phyloP scores from a whole-genome alignment of 2,329 filamentous ascomycete species.

The Ceratocystis alfenasii region DNA sequence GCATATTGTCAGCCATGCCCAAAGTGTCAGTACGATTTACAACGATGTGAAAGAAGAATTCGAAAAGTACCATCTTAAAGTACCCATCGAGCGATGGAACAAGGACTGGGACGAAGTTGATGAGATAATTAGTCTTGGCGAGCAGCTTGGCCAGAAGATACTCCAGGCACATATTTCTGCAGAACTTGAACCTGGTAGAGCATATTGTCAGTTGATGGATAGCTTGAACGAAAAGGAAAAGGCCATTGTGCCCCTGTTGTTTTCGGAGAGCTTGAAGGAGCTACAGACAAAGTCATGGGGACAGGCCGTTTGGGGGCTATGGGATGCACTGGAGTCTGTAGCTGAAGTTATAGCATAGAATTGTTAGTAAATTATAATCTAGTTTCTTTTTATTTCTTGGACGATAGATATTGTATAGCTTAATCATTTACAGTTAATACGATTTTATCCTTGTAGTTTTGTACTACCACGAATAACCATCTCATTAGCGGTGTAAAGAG shows the following conservation, averaged over 20 bases:
- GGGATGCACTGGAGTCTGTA: constrained; percentile 18
- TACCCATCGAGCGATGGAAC: constrained; percentile 13
- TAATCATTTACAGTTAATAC: background rate
- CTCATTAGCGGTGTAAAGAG: background rate
- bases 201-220: constrained; percentile 17
- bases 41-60: constrained; percentile 14
- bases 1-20: background rate
- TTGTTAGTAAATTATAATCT: background rate
- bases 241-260: constrained; percentile 19
- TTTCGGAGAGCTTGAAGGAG: constrained; percentile 20
- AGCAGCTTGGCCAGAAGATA: constrained; percentile 19
- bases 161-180: constrained; percentile 20
- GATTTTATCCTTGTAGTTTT: background rate
- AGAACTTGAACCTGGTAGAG: constrained; percentile 17
- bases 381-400: background rate
- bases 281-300: constrained; percentile 22
- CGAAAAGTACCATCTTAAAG: background rate
- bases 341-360: constrained; percentile 14
- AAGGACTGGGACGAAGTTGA: constrained; percentile 21
- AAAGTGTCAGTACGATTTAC: constrained; percentile 19
- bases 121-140: constrained; percentile 21
- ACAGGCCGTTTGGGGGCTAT: constrained; percentile 21
- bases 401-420: background rate
- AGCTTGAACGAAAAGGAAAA: constrained; percentile 17
- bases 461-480: background rate